These are phyloP conservation scores for Trichosanthes cucumerina DNA, from an alignment of 306 rosid genomes.

Conservation along the genomic window DNA sequence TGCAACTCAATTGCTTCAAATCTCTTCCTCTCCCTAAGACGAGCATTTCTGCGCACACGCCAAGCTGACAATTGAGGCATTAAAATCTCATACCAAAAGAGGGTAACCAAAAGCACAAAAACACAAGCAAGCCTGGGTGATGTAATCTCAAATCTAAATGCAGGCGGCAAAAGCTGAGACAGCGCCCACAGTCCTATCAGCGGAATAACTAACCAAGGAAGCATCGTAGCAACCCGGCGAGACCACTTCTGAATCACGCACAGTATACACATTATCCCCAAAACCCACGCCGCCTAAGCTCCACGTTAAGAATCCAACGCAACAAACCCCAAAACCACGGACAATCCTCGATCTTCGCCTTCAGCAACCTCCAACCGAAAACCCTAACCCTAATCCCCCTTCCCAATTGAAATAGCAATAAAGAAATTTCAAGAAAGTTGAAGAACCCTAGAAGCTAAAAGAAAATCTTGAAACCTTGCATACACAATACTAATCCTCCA, in stretches of 20 bases:
- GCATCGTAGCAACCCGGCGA: conserved; percentile 99
- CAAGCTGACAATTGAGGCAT: conserved; percentile 99
- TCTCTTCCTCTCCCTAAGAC: conserved; percentile 82
- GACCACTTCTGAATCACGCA: conserved; percentile 99
- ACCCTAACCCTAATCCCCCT: conserved; percentile 39
- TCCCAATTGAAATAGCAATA: conserved; percentile 31
- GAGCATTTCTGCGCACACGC: conserved; percentile 66
- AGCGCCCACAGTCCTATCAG: conserved; percentile 92
- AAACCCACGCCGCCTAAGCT: conserved; percentile 42
- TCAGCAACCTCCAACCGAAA: conserved; percentile 29
- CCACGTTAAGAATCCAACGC: conserved; percentile 35
- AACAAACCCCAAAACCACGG: conserved; percentile 34
- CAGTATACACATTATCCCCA: conserved; percentile 99
- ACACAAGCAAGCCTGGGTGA: conserved; percentile 93
- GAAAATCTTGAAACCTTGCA: conserved; percentile 26
- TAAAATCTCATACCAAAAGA: conserved; percentile 98
- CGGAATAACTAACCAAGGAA: conserved; percentile 98
- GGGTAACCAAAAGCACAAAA: conserved; percentile 80
- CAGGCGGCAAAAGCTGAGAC: conserved; percentile 97
- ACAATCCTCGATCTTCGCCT: conserved; percentile 12
- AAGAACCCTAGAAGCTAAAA: conserved; percentile 60
- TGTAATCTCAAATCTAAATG: conserved; percentile 89
- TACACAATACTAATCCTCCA: conserved; percentile 17
- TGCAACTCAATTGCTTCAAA: conserved; percentile 87
- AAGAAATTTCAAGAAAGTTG: conserved; percentile 21